phyloP scores from a whole-genome alignment of 2,329 filamentous ascomycete genomes.

The Sordariomycetes sp. region DNA sequence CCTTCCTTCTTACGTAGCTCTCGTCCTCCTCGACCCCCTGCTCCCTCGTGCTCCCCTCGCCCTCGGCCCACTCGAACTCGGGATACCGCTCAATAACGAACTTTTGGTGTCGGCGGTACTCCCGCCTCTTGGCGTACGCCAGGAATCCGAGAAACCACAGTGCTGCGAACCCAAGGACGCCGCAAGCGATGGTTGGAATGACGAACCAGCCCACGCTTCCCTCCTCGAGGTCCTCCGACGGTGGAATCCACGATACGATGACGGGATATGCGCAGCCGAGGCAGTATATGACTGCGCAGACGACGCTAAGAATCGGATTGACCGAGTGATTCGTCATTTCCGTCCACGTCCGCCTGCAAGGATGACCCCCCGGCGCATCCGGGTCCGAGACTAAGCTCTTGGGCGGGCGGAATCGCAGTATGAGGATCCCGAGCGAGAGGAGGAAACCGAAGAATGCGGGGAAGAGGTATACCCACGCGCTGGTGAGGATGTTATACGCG shows the following conservation, averaged over 20 bases:
- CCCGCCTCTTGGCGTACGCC: conserved; percentile 13
- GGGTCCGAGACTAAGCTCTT: background rate
- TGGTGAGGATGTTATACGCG: conserved; percentile 17
- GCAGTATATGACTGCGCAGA: conserved; percentile 16
- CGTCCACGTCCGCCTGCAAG: conserved; percentile 12
- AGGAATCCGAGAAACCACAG: conserved; percentile 20
- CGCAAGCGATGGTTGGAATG: conserved; percentile 17
- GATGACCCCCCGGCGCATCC: background rate
- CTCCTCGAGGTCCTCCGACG: conserved; percentile 7
- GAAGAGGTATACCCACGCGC: conserved; percentile 18
- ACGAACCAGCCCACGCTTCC: conserved; percentile 14
- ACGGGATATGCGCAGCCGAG: conserved; percentile 18
- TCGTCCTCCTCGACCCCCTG: background rate
- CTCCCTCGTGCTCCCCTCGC: conserved; percentile 8
- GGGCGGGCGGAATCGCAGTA: conserved; percentile 15
- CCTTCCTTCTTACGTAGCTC: conserved; percentile 8
- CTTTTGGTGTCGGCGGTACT: conserved; percentile 15
- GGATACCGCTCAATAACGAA: conserved; percentile 20
- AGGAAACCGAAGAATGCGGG: conserved; percentile 21
- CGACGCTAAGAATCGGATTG: conserved; percentile 16
- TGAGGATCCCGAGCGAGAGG: conserved; percentile 19
- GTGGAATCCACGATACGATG: conserved; percentile 17
- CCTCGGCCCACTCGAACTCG: conserved; percentile 17
- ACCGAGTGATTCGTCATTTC: conserved; percentile 17
- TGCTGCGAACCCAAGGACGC: conserved; percentile 13